These are phyloP conservation scores for Neurospora sp. DNA, from an alignment of 495 filamentous ascomycete genomes.

Conservation along the genomic window DNA sequence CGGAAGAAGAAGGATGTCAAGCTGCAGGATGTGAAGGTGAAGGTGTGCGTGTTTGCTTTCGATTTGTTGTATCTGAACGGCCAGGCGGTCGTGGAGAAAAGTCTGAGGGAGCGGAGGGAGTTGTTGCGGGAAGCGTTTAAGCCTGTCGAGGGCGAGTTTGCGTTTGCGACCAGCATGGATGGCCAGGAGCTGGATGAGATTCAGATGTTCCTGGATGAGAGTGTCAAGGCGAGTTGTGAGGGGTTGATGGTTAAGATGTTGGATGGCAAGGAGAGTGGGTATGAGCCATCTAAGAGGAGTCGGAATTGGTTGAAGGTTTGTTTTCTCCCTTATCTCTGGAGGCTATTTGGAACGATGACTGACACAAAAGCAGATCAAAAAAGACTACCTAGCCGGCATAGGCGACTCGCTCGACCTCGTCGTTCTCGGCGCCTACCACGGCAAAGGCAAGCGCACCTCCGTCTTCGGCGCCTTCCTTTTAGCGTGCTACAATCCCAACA, in stretches of 20 bases:
- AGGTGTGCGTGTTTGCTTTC: conserved; percentile 96
- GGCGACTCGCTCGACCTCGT: conserved; percentile 96
- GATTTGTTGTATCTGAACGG: conserved; percentile 91
- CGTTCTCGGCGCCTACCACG: conserved; percentile 88
- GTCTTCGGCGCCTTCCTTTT: conserved; percentile 93
- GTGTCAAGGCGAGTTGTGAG: conserved; percentile 89
- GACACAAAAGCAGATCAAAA: conserved; percentile 59
- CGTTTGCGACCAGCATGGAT: conserved; percentile 79
- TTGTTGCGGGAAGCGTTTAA: conserved; percentile 65
- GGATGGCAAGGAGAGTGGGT: conserved; percentile 79
- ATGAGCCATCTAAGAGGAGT: conserved; percentile 89
- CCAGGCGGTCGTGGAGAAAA: conserved; percentile 76
- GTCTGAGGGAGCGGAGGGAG: conserved; percentile 74
- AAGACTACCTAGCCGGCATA: conserved; percentile 87
- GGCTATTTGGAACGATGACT: neutral
- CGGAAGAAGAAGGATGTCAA: conserved; percentile 96
- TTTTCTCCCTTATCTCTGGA: neutral
- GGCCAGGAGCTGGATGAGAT: conserved; percentile 90
- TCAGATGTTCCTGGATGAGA: conserved; percentile 81
- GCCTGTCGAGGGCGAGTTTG: conserved; percentile 77
- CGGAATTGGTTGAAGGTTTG: conserved; percentile 94
- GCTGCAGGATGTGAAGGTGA: conserved; percentile 91
- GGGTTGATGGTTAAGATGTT: conserved; percentile 99
- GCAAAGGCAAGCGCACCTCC: conserved; percentile 87
- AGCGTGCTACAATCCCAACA: conserved; percentile 76